Percentiles rank a stretch among this genome's conserved stretches.
Evolutionary conservation across 2,329 filamentous ascomycete species (phyloP).

Genomic region (Chaetomiaceae sp.): DNA sequence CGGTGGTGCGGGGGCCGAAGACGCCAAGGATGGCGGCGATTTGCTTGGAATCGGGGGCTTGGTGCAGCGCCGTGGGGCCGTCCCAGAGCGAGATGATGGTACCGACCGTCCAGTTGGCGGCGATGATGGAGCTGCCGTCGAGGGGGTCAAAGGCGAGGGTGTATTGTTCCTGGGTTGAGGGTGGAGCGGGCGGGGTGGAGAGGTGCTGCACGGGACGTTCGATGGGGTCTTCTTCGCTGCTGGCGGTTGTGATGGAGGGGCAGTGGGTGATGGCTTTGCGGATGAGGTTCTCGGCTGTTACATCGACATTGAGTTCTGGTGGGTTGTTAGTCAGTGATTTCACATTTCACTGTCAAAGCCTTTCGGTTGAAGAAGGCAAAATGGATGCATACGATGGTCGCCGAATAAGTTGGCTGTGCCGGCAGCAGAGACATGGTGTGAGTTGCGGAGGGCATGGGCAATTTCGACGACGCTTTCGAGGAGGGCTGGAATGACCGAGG

Average conservation of each 20-base stretch:
- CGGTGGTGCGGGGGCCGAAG: conserved; percentile 52
- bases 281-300: conserved; percentile 46
- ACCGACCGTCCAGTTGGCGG: conserved; percentile 54
- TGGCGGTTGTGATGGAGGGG: conserved; percentile 45
- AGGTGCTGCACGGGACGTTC: conserved; percentile 36
- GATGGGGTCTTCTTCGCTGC: conserved; percentile 58
- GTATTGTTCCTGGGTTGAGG: conserved; percentile 41
- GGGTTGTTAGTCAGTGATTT: neutral
- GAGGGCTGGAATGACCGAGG: conserved; percentile 46
- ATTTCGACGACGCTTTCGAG: conserved; percentile 44
- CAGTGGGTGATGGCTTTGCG: conserved; percentile 42
- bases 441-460: conserved; percentile 39
- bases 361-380: neutral
- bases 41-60: conserved; percentile 38
- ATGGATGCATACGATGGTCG: conserved; percentile 39
- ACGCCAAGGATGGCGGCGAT: conserved; percentile 50
- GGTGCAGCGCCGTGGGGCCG: conserved; percentile 41
- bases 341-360: too few relatives aligned
- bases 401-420: conserved; percentile 55
- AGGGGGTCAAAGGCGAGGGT: conserved; percentile 60
- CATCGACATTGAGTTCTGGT: conserved; percentile 51
- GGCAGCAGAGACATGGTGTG: conserved; percentile 43
- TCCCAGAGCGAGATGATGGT: conserved; percentile 59
- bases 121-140: conserved; percentile 59
- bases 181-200: neutral